Evolutionary conservation across 2,329 filamentous ascomycete genomes (phyloP), one percentile per base, ranked within the genome.

Genomic region (Chrysoporthe cubensis): DNA sequence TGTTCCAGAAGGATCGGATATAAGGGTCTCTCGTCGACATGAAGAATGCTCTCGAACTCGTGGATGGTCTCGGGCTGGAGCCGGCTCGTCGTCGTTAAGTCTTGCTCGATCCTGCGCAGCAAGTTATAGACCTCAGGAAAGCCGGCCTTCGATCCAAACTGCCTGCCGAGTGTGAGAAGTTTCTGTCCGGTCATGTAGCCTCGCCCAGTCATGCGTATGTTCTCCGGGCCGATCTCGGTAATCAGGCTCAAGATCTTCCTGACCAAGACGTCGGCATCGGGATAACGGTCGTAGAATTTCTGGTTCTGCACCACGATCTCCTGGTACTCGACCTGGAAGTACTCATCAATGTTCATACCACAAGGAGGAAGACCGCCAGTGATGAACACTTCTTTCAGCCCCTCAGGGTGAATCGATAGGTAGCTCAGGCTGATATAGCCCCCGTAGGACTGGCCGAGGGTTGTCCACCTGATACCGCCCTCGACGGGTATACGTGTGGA

Each of bases 381-480:
- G 9, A 90, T 79, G 74, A 91, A 91, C 2, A 86, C 84, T 76
- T 91, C 88, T 46, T 82, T 81, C 18, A 93, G 74, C 1, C 87
- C 86, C 64, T 87, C 81, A 0, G 90, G 88, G 70, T 81, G 86
- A 72, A 88, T 86, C 0, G 88, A 91, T n/a, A 93, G 81, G 75
- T 93, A 93, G 1, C 87, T 90, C 8, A 88, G 82, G n/a, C 83
- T 83, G 70, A 91, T 90, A 77, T 92, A 94, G 0, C 91, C 91
- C 42, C 91, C 91, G 75, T 91, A 94, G 43, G 86, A 90, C 77
- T 93, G 91, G 2, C 90, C 91, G 71, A 92, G 84, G 42, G 91
- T 81, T 43, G 83, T 87, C 89, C 89, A 92, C 76, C 88, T 89
- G 74, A 86, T 83, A 16, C 2, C 26, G 1, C 21, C 43, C 4